Percentiles rank a stretch among this genome's conserved stretches.
Conservation (phyloP, 495 filamentous ascomycete genomes). For the Aspergillus saccharolyticus region DNA sequence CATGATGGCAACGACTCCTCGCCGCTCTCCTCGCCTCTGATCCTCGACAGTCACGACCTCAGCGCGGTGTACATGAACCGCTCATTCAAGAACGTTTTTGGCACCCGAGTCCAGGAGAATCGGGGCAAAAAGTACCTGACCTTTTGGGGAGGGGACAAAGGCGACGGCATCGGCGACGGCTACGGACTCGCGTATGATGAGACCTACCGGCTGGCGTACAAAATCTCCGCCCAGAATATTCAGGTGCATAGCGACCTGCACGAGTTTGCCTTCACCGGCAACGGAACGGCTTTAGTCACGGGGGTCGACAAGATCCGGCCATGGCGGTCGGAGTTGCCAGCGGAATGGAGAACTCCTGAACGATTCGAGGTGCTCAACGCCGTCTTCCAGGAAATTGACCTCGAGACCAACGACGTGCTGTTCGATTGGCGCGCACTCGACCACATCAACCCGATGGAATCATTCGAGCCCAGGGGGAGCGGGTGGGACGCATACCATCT, state of each 20-base stretch:
- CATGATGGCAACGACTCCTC: slow-evolving; percentile 20
- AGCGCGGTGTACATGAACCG: slow-evolving; percentile 22
- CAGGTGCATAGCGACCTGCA: slow-evolving; percentile 24
- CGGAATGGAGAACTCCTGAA: neutral
- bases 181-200: slow-evolving; percentile 22
- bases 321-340: neutral
- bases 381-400: slow-evolving; percentile 40
- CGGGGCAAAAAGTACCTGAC: slow-evolving; percentile 16
- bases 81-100: slow-evolving; percentile 20
- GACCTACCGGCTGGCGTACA: slow-evolving; percentile 16
- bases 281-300: slow-evolving; percentile 42
- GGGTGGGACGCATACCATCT: slow-evolving; percentile 28
- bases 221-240: slow-evolving; percentile 18
- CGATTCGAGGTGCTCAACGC: slow-evolving; percentile 35
- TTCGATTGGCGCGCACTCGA: slow-evolving; percentile 30
- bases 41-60: slow-evolving; percentile 16
- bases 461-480: slow-evolving; percentile 5
- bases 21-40: slow-evolving; percentile 18
- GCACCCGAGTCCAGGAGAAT: slow-evolving; percentile 18
- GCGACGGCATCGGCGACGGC: slow-evolving; percentile 18
- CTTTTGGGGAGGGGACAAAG: slow-evolving; percentile 21
- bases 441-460: slow-evolving; percentile 21
- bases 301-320: slow-evolving; percentile 33
- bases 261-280: slow-evolving; percentile 33
- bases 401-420: slow-evolving; percentile 30